Percentiles rank a stretch among this genome's conserved stretches.
Evolutionary conservation across 192 early-diverging fungal genomes (phyloP).

Genomic region (Chytriomyces confervae): DNA sequence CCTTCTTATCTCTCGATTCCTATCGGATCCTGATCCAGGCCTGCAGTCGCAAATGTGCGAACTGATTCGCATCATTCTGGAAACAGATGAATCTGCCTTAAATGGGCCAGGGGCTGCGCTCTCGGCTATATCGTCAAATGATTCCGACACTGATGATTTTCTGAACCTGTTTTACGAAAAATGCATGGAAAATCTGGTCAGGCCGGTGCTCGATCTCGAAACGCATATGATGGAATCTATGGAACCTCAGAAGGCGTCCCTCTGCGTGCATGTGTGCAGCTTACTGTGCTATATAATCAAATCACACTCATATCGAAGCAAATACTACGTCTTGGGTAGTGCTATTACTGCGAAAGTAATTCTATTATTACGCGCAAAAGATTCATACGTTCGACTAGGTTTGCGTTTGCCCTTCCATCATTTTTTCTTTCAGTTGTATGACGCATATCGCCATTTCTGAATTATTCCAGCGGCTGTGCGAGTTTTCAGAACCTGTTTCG

Average conservation of each 20-base stretch:
- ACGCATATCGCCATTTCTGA: neutral
- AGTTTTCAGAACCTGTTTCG: conserved; percentile 78
- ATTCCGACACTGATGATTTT: conserved; percentile 76
- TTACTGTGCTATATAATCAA: conserved; percentile 75
- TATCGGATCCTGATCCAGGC: conserved; percentile 65
- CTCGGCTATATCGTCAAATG: conserved; percentile 38
- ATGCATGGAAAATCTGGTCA: conserved; percentile 64
- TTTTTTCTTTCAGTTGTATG: neutral
- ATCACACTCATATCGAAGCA: conserved; percentile 76
- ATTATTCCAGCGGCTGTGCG: conserved; percentile 72
- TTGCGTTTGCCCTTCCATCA: conserved; percentile 21
- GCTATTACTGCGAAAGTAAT: conserved; percentile 65
- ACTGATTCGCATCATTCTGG: conserved; percentile 76
- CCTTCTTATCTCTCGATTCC: conserved; percentile 70
- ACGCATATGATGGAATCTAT: neutral
- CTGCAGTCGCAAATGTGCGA: conserved; percentile 76
- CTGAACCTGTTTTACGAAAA: conserved; percentile 79
- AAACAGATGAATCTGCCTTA: conserved; percentile 55
- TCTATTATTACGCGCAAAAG: conserved; percentile 69
- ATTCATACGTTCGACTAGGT: conserved; percentile 76
- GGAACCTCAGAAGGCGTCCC: conserved; percentile 39
- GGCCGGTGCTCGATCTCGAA: conserved; percentile 63
- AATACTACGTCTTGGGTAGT: conserved; percentile 75
- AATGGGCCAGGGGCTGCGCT: conserved; percentile 21
- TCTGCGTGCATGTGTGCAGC: conserved; percentile 74